These are phyloP conservation scores for Hyphopichia wangnamkhiaoensis DNA, from an alignment of 1,139 yeast genomes.

Conservation along the genomic window DNA sequence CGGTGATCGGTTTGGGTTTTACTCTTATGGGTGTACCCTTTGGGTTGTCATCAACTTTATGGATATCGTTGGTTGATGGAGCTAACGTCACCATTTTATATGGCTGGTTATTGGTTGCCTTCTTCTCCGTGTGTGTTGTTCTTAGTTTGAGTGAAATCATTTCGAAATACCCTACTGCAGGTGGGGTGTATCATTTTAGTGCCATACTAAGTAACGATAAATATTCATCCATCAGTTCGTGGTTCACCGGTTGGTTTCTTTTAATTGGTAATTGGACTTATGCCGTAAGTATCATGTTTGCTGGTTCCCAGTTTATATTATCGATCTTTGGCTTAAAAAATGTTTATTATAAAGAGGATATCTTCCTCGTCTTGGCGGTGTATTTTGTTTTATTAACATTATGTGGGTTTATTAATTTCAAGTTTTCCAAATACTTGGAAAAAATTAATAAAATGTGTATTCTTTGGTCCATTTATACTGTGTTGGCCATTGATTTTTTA, in stretches of 20 bases:
- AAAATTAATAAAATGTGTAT: slow-evolving; percentile 66
- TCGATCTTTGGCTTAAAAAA: slow-evolving; percentile 64
- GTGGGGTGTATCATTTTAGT: slow-evolving; percentile 74
- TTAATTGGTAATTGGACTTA: slow-evolving; percentile 77
- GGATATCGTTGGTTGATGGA: slow-evolving; percentile 70
- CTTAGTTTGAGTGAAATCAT: slow-evolving; percentile 70
- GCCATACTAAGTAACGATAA: slow-evolving; percentile 63
- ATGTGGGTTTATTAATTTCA: slow-evolving; percentile 63
- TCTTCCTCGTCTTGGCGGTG: slow-evolving; percentile 54
- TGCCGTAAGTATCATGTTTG: slow-evolving; percentile 69
- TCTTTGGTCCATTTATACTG: slow-evolving; percentile 72
- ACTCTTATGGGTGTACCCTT: slow-evolving; percentile 79
- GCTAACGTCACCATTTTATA: slow-evolving; percentile 70
- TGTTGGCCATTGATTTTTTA: slow-evolving; percentile 65
- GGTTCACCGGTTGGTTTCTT: slow-evolving; percentile 78
- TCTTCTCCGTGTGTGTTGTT: slow-evolving; percentile 63
- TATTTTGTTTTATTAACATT: slow-evolving; percentile 56
- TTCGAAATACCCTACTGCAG: slow-evolving; percentile 74
- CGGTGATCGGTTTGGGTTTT: slow-evolving; percentile 73
- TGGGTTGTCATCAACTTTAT: slow-evolving; percentile 70
- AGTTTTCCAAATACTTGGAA: slow-evolving; percentile 60
- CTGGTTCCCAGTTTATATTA: slow-evolving; percentile 71
- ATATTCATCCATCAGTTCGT: slow-evolving; percentile 57
- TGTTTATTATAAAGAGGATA: slow-evolving; percentile 57
- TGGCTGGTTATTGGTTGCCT: slow-evolving; percentile 67